Percentiles rank a stretch among this genome's conserved stretches.
These are phyloP conservation scores for Aspergillus sp. DNA, from an alignment of 2,329 filamentous ascomycete genomes.

Conservation along the genomic window DNA sequence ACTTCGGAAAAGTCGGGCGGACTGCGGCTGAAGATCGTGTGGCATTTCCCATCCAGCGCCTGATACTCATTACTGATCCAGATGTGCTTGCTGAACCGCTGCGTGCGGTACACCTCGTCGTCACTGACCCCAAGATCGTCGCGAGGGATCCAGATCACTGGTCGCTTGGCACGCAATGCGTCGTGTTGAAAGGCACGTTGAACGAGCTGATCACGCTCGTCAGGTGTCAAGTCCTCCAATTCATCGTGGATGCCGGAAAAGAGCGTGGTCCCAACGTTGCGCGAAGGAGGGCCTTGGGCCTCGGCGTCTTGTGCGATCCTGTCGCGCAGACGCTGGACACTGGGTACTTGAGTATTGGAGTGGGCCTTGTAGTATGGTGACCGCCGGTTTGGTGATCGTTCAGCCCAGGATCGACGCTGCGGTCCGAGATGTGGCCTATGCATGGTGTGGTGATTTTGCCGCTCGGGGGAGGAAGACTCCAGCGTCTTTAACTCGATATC, in stretches of 20 bases:
- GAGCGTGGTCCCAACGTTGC: conserved; percentile 71
- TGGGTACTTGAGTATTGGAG: conserved; percentile 36
- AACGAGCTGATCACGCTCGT: conserved; percentile 82
- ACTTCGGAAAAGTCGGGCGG: conserved; percentile 89
- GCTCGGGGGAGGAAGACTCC: conserved; percentile 27
- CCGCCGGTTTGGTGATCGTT: conserved; percentile 42
- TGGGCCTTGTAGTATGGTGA: conserved; percentile 43
- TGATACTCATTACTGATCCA: conserved; percentile 96
- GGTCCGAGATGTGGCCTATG: conserved; percentile 28
- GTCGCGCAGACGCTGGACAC: conserved; percentile 36
- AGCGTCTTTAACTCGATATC: conserved; percentile 52
- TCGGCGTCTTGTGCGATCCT: conserved; percentile 61
- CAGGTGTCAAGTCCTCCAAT: conserved; percentile 88
- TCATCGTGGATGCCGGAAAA: conserved; percentile 89
- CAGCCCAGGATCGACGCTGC: conserved; percentile 46
- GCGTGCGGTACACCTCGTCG: conserved; percentile 81
- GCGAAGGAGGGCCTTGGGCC: conserved; percentile 61
- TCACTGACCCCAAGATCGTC: conserved; percentile 89
- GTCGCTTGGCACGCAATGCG: conserved; percentile 78
- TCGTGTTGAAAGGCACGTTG: conserved; percentile 88
- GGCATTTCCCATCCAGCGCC: conserved; percentile 77
- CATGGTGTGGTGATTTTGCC: conserved; percentile 16
- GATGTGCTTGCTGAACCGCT: conserved; percentile 72
- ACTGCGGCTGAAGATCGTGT: conserved; percentile 79
- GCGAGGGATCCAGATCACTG: conserved; percentile 89